Percentiles rank a stretch among this genome's conserved stretches.
These are phyloP conservation scores for Pleurotus salmoneostramineus DNA, from an alignment of 768 basidiomycete genomes.

Conservation along the genomic window DNA sequence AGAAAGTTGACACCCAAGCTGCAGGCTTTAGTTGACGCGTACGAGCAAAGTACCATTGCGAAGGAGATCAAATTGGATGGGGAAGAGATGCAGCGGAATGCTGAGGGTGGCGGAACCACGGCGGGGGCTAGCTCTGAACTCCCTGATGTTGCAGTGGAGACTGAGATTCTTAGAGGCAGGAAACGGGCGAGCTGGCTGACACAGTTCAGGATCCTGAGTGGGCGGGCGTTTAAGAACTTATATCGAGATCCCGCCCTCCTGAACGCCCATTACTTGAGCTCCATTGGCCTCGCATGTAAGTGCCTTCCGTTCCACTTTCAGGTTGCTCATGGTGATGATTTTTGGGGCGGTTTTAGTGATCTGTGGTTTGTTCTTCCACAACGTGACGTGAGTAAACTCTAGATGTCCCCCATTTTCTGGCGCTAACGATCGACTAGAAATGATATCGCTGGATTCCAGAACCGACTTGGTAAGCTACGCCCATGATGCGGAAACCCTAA, in stretches of 20 bases:
- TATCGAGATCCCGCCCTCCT: slow-evolving; percentile 93
- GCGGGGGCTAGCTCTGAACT: slow-evolving; percentile 33
- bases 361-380: slow-evolving; percentile 91
- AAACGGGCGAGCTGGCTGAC: slow-evolving; percentile 84
- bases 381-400: slow-evolving; percentile 59
- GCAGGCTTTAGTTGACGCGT: slow-evolving; percentile 68
- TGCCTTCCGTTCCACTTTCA: not conserved
- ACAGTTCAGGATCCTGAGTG: slow-evolving; percentile 93
- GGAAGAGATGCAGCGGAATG: slow-evolving; percentile 37
- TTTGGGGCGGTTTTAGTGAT: slow-evolving; percentile 46
- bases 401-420: not conserved
- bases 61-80: slow-evolving; percentile 59
- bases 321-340: not conserved
- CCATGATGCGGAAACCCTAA: not conserved
- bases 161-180: slow-evolving; percentile 60
- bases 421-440: slow-evolving; percentile 38
- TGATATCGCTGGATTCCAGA: slow-evolving; percentile 97
- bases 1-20: slow-evolving; percentile 53
- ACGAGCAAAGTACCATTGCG: slow-evolving; percentile 64
- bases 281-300: slow-evolving; percentile 81
- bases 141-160: slow-evolving; percentile 70
- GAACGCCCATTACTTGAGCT: slow-evolving; percentile 84
- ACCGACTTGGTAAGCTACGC: slow-evolving; percentile 64
- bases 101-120: slow-evolving; percentile 13
- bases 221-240: slow-evolving; percentile 96